These are phyloP conservation scores for Telopea speciosissima DNA, from an alignment of 177 flowering plant species.

Conservation along the genomic window DNA sequence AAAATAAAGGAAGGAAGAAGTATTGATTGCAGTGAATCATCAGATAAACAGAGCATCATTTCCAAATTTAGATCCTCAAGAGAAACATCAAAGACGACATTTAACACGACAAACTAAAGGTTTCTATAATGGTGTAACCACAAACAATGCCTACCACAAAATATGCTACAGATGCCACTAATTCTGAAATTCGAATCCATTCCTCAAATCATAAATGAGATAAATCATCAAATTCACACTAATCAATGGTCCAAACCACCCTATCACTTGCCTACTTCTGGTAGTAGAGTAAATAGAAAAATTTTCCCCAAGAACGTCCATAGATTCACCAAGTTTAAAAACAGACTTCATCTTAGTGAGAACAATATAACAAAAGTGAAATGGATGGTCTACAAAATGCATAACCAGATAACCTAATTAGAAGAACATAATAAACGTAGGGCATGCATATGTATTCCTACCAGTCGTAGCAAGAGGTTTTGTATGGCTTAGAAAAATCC, in stretches of 20 bases:
- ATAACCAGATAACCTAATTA: too few relatives aligned
- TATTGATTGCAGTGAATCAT: background rate
- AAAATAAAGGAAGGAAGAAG: background rate
- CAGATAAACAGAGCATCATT: background rate
- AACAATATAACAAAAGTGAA: background rate
- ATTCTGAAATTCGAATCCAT: background rate
- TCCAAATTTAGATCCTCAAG: background rate
- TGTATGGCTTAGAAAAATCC: background rate
- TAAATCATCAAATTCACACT: too few relatives aligned
- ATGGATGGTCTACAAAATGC: background rate
- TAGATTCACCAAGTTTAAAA: background rate
- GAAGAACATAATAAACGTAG: background rate
- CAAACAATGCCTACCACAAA: background rate
- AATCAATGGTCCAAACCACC: background rate
- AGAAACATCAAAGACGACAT: background rate
- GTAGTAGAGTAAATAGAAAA: too few relatives aligned
- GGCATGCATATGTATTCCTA: background rate
- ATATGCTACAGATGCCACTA: background rate
- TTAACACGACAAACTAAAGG: background rate
- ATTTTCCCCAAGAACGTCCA: too few relatives aligned
- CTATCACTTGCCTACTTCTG: too few relatives aligned
- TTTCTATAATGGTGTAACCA: background rate
- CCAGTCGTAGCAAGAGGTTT: background rate
- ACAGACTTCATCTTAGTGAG: background rate
- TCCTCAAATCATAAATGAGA: background rate